Evolutionary conservation across 345 rosid species (phyloP).

Genomic region (Citrus mangshanensis): DNA sequence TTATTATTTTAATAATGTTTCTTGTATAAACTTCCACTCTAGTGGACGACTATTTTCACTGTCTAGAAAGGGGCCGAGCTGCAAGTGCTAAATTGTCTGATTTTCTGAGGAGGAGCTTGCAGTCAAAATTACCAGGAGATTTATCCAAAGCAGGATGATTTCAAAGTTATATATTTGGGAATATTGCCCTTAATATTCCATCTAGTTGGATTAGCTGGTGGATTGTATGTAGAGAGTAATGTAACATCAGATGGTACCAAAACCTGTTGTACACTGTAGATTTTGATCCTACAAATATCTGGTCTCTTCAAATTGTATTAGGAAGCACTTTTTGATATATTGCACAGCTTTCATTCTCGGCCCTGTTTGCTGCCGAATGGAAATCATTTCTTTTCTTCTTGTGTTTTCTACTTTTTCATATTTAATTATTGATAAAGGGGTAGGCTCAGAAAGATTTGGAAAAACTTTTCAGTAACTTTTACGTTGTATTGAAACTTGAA

Average conservation of each 20-base stretch:
- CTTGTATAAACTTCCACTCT: slow-evolving; percentile 1
- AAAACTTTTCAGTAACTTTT: background rate
- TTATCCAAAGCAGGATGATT: slow-evolving; percentile 34
- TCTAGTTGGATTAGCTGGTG: background rate
- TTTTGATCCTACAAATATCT: background rate
- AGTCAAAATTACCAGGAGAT: slow-evolving; percentile 43
- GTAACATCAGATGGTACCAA: background rate
- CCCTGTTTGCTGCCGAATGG: background rate
- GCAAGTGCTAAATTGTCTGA: slow-evolving; percentile 64
- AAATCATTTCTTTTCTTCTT: background rate
- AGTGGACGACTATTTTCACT: slow-evolving; percentile 75
- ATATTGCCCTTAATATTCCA: background rate
- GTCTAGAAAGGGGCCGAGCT: slow-evolving; percentile 72
- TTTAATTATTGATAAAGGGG: background rate
- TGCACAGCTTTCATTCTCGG: background rate
- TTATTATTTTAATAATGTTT: background rate
- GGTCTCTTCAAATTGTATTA: background rate
- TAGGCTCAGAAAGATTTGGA: background rate
- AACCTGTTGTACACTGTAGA: background rate
- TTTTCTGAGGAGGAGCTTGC: slow-evolving; percentile 75
- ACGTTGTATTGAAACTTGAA: background rate
- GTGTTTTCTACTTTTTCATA: background rate
- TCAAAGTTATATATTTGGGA: background rate
- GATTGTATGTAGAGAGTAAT: background rate
- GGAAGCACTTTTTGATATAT: background rate